Evolutionary conservation across 805 yeast species (phyloP).

Genomic region (Jamesozyma hellenica): DNA sequence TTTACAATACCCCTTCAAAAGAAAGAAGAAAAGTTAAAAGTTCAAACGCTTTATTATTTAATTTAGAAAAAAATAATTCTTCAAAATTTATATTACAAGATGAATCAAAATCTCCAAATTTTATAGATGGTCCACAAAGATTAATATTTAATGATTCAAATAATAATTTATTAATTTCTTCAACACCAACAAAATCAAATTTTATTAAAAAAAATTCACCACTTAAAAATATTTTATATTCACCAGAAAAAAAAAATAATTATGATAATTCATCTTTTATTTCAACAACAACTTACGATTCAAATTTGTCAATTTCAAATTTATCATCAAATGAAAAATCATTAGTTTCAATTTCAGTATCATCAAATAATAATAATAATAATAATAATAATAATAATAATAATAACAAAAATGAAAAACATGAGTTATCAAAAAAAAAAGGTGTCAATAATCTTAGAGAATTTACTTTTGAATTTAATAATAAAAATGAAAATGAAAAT

Average conservation of each 20-base stretch:
- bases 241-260: background rate
- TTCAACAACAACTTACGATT: conserved; percentile 54
- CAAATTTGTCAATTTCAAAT: conserved; percentile 35
- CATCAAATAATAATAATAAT: background rate
- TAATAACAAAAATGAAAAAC: too few relatives aligned
- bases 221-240: background rate
- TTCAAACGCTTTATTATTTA: conserved; percentile 11
- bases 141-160: conserved; percentile 12
- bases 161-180: background rate
- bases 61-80: conserved; percentile 6
- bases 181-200: conserved; percentile 1
- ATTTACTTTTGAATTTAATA: conserved; percentile 28
- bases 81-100: conserved; percentile 1
- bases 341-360: background rate
- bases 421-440: conserved; percentile 37
- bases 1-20: conserved; percentile 15
- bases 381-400: background rate
- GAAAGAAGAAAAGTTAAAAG: conserved; percentile 22
- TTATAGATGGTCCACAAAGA: conserved; percentile 17
- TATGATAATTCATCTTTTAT: conserved; percentile 15
- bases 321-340: background rate
- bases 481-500: background rate
- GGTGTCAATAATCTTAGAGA: conserved; percentile 42
- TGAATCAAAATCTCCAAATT: background rate
- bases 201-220: background rate